Percentiles rank a stretch among this genome's conserved stretches.
Evolutionary conservation across 2,329 filamentous ascomycete species (phyloP).

Genomic region (Stagonosporopsis chrysanthemi): DNA sequence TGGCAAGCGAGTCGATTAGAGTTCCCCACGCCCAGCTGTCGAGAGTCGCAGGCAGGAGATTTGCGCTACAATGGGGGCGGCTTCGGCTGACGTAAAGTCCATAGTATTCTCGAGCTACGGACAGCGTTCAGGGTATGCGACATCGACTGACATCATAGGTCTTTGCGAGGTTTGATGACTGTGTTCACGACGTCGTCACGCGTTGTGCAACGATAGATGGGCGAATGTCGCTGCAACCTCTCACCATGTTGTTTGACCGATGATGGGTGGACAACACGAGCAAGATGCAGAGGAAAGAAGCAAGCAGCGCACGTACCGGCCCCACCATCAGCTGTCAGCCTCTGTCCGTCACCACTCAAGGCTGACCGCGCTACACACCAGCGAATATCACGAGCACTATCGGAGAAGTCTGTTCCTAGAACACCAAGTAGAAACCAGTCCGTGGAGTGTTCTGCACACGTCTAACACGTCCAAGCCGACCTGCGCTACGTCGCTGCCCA

Average conservation of each 20-base stretch:
- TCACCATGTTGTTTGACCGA: constrained; percentile 28
- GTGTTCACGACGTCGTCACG: constrained; percentile 26
- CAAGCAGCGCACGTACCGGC: constrained; percentile 26
- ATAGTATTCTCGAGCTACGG: constrained; percentile 6
- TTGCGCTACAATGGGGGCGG: constrained; percentile 17
- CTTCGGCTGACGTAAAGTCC: constrained; percentile 2
- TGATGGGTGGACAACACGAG: constrained; percentile 17
- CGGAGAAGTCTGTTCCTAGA: neutral
- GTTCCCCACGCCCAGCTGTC: constrained; percentile 16
- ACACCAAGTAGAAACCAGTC: neutral
- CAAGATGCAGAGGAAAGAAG: constrained; percentile 23
- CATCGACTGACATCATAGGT: constrained; percentile 18
- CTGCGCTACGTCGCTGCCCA: constrained; percentile 6
- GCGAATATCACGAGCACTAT: neutral
- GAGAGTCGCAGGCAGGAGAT: constrained; percentile 8
- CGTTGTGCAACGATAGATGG: constrained; percentile 22
- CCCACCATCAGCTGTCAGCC: constrained; percentile 13
- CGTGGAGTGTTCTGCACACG: neutral
- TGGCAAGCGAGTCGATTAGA: constrained; percentile 2
- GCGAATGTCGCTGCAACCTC: constrained; percentile 24
- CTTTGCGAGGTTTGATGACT: constrained; percentile 17
- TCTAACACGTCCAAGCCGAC: neutral
- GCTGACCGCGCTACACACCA: constrained; percentile 4
- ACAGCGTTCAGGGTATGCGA: constrained; percentile 3
- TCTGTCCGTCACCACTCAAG: constrained; percentile 11